phyloP scores from a whole-genome alignment of 2,329 filamentous ascomycete genomes.

The Penicillium sp. region DNA sequence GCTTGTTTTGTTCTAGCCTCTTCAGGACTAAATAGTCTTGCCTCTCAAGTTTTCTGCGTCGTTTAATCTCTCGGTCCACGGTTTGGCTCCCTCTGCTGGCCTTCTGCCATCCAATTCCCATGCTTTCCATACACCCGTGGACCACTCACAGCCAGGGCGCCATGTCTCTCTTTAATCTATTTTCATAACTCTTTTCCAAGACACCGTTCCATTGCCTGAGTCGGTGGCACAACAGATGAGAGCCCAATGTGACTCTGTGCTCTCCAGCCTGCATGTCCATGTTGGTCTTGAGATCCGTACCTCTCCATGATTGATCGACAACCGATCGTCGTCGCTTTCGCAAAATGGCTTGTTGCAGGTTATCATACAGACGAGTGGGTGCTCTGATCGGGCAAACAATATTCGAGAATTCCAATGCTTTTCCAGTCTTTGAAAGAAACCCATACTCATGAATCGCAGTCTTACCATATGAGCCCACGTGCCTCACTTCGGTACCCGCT shows the following conservation, averaged over 20 bases:
- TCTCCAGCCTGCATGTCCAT: neutral
- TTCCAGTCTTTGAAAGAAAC: neutral
- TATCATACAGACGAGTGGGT: neutral
- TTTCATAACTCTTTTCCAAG: neutral
- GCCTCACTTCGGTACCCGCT: neutral
- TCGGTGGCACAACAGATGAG: conserved; percentile 5
- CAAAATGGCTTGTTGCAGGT: conserved; percentile 3
- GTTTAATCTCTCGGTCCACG: neutral
- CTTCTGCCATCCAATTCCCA: neutral
- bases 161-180: conserved; percentile 13
- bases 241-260: conserved; percentile 11
- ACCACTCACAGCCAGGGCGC: neutral
- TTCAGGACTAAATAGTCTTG: neutral
- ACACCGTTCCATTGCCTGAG: neutral
- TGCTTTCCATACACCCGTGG: neutral
- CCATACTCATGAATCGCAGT: conserved; percentile 2
- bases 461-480: conserved; percentile 6
- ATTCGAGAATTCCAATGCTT: neutral
- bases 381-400: neutral
- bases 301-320: neutral
- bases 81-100: neutral
- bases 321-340: neutral
- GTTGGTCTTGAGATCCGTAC: neutral
- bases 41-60: neutral
- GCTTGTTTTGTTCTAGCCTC: neutral